phyloP scores from a whole-genome alignment of 257 asterid genomes.

The Ilex asprella region DNA sequence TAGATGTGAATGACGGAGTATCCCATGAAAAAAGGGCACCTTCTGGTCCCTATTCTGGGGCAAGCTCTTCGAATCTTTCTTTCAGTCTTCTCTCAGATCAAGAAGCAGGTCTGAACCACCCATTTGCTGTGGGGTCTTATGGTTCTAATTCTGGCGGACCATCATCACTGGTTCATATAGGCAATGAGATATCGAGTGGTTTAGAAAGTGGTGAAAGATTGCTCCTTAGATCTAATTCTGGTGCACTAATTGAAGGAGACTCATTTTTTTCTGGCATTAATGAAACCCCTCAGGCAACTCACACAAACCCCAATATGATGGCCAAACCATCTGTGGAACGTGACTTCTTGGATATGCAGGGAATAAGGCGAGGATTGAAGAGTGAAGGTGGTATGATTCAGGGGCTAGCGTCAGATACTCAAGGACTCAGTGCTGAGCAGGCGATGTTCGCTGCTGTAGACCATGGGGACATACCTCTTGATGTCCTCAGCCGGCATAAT shows the following conservation, averaged over 20 bases:
- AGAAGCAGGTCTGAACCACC: slow-evolving; percentile 37
- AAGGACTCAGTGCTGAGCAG: slow-evolving; percentile 37
- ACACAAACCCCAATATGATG: slow-evolving; percentile 5
- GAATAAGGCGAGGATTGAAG: slow-evolving; percentile 21
- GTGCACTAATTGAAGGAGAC: slow-evolving; percentile 36
- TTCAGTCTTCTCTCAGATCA: slow-evolving; percentile 42
- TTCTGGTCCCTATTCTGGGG: slow-evolving; percentile 42
- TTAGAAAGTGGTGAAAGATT: slow-evolving; percentile 40
- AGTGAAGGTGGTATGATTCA: slow-evolving; percentile 28
- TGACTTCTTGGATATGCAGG: slow-evolving; percentile 12
- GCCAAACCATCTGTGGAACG: slow-evolving; percentile 7
- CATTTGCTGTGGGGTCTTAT: slow-evolving; percentile 46
- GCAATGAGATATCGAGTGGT: slow-evolving; percentile 30
- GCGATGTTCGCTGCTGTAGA: slow-evolving; percentile 25
- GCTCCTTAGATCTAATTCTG: slow-evolving; percentile 44
- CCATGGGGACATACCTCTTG: slow-evolving; percentile 35
- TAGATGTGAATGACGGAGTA: slow-evolving; percentile 43
- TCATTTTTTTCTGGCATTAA: slow-evolving; percentile 32
- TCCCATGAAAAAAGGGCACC: slow-evolving; percentile 45
- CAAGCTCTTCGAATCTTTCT: slow-evolving; percentile 39
- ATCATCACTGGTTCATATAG: slow-evolving; percentile 30
- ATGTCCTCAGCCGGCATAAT: slow-evolving; percentile 42
- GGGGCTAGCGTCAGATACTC: slow-evolving; percentile 47
- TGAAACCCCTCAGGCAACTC: slow-evolving; percentile 50
- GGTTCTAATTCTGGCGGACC: slow-evolving; percentile 53